Base-by-base conservation (phyloP, 306 rosid species). In the Hippophae rhamnoides region DNA sequence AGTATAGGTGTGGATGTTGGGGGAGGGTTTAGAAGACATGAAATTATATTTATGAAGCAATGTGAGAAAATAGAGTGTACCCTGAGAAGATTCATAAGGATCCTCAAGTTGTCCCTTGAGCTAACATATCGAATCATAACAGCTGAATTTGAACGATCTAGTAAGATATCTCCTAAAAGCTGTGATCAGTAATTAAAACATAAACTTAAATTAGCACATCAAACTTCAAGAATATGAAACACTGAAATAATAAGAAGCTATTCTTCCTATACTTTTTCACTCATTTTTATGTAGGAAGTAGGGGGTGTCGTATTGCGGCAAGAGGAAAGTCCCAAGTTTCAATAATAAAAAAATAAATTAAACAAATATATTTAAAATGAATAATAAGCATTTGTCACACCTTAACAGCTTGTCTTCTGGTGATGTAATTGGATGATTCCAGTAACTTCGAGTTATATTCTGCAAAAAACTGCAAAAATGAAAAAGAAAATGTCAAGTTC, bases 351-450 rank as follows among this genome's bases (percentile, higher is more conserved):
- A 13, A 10, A 7, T 49, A 6, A 13, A 49, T 13, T 13, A 10
- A 49, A 2, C 2, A 13, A 13, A 49, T 13, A 3, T 6, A 12
- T 49, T 56, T 57, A 12, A 1, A 57, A 41, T 2, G 43, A 41
- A 2, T 46, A 25, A 60, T 44, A 57, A 38, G 23, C 11, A 38
- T 54, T 43, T 25, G 52, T 44, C 5, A 45, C 59, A 74, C 79
- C 71, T 78, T 73, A 13, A 68, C 23, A 42, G 74, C 73, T 9
- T 74, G 76, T 49, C 83, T 71, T 62, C 48, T 78, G 43, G 79
- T 74, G 59, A 78, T 66, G 61, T 78, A 78, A 56, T 50, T 58
- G 10, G 66, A 3, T 43, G 77, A 74, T 14, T 66, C 65, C 41
- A 78, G 62, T 52, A 78, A 51, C 47, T 63, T 62, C 6, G 56